Evolutionary conservation across 2,329 filamentous ascomycete species (phyloP).

Genomic region (Colletotrichum tabaci): DNA sequence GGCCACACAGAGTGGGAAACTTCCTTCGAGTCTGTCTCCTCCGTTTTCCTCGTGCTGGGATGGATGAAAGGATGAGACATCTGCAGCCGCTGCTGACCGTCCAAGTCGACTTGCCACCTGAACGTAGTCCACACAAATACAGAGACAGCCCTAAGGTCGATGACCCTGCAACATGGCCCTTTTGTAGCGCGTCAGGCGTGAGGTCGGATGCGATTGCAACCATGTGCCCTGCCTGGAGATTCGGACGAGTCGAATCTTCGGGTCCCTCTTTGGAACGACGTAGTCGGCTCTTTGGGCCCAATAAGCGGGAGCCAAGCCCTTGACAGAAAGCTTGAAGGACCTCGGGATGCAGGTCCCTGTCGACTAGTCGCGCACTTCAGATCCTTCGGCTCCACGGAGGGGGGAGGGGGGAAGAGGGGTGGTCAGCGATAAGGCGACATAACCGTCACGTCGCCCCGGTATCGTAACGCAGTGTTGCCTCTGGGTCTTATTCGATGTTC

Average conservation of each 20-base stretch:
- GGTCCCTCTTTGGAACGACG: too few relatives aligned
- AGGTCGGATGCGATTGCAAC: background rate
- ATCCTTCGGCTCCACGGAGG: conserved; percentile 26
- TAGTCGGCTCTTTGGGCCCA: background rate
- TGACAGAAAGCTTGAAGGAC: conserved; percentile 5
- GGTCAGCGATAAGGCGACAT: conserved; percentile 30
- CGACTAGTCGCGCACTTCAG: background rate
- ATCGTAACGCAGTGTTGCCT: background rate
- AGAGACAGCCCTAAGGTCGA: background rate
- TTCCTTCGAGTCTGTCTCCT: too few relatives aligned
- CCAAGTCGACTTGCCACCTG: too few relatives aligned
- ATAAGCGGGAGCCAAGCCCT: background rate
- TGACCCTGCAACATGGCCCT: background rate
- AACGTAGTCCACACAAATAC: background rate
- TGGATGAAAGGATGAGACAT: background rate
- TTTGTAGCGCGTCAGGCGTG: conserved; percentile 23
- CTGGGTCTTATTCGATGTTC: background rate
- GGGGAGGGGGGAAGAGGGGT: background rate
- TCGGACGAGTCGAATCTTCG: background rate
- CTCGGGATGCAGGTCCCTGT: conserved; percentile 10
- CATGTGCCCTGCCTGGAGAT: conserved; percentile 32
- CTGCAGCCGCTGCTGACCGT: background rate
- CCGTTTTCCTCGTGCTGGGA: background rate
- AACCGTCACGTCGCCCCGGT: background rate
- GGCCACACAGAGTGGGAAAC: background rate